Conservation (phyloP, 768 basidiomycete species). For the Boletus insuetus region DNA sequence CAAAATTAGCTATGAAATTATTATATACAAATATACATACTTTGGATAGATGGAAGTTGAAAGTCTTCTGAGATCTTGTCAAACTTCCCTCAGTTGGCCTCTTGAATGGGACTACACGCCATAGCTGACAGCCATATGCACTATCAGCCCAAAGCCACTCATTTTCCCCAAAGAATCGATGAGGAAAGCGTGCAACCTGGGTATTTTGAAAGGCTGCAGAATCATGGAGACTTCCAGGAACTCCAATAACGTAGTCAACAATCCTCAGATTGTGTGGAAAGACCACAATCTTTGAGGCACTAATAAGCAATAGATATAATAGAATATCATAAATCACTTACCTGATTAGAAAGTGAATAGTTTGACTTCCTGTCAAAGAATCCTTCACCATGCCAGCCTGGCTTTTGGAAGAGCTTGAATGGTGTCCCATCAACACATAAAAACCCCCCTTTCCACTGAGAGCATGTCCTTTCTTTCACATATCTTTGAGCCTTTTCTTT, state of each 20-base stretch:
- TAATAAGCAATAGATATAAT: background rate
- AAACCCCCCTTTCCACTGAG: background rate
- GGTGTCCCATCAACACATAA: constrained; percentile 11
- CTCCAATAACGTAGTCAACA: background rate
- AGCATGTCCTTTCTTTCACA: background rate
- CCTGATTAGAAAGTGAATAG: constrained; percentile 13
- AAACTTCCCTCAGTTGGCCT: constrained; percentile 12
- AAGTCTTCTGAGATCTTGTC: constrained; percentile 16
- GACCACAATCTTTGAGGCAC: background rate
- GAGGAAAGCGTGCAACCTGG: no score
- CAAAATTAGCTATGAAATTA: no score
- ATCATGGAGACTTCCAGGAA: no score
- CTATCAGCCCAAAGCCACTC: constrained; percentile 22
- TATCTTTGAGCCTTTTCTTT: background rate
- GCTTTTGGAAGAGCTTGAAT: constrained; percentile 21
- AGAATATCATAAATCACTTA: background rate
- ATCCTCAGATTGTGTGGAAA: background rate
- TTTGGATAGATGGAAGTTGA: constrained; percentile 25
- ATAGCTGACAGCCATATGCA: constrained; percentile 12
- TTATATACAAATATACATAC: background rate
- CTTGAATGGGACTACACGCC: constrained; percentile 30
- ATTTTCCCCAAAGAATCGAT: background rate
- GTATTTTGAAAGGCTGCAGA: no score
- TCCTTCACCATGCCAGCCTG: constrained; percentile 15
- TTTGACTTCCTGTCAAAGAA: constrained; percentile 14